Evolutionary conservation across 345 rosid genomes (phyloP).

Genomic region (Pseudoturritis turrita): DNA sequence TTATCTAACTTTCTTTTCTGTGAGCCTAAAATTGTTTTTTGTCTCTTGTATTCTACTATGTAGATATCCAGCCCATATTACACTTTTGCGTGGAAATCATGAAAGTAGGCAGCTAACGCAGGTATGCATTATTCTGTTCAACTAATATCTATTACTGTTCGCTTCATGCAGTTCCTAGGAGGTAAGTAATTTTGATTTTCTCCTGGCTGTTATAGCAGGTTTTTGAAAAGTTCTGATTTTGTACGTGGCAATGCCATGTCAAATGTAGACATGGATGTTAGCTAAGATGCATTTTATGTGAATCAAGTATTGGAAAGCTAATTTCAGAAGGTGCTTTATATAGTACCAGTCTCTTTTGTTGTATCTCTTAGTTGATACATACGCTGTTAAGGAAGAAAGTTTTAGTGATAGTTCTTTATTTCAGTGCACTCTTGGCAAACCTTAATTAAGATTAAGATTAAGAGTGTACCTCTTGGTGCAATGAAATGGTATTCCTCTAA

Average conservation of each 20-base stretch:
- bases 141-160: not conserved
- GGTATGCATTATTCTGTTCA: constrained; percentile 42
- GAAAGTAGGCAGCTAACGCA: constrained; percentile 99
- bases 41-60: constrained; percentile 14
- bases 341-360: constrained; percentile 10
- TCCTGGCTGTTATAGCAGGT: constrained; percentile 20
- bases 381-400: not conserved
- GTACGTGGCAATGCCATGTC: constrained; percentile 19
- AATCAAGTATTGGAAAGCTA: constrained; percentile 19
- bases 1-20: not conserved
- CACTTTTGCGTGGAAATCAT: constrained; percentile 98
- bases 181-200: not conserved
- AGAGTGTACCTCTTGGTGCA: not conserved
- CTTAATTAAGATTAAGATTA: not conserved
- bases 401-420: not conserved
- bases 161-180: not conserved
- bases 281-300: constrained; percentile 27
- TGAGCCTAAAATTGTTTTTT: not conserved
- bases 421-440: not conserved
- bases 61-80: constrained; percentile 94
- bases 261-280: constrained; percentile 23
- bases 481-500: not conserved
- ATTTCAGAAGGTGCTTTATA: constrained; percentile 18
- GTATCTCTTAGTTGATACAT: not conserved
- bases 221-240: constrained; percentile 17